Conservation (phyloP, 1,139 yeast species). For the Debaryomyces fabryi region DNA sequence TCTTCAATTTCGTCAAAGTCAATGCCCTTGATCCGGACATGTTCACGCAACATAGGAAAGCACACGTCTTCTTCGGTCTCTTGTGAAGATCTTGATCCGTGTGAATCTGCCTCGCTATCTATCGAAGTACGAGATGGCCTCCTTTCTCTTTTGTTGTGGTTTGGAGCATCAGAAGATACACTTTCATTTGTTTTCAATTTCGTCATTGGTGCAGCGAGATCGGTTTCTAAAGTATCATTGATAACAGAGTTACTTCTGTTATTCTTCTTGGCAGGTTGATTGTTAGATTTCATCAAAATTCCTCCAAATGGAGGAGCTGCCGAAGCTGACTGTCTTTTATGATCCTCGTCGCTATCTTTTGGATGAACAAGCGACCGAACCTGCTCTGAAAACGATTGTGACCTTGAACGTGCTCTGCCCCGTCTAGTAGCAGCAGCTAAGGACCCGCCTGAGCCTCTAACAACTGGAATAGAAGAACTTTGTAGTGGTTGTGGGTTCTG, state of each 20-base stretch:
- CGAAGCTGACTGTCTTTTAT: neutral
- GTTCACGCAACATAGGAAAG: conserved; percentile 86
- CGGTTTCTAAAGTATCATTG: conserved; percentile 28
- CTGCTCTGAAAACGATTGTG: conserved; percentile 38
- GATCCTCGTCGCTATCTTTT: conserved; percentile 17
- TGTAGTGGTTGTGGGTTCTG: neutral
- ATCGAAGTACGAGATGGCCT: conserved; percentile 42
- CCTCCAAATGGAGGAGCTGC: conserved; percentile 12
- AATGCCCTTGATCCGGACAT: conserved; percentile 68
- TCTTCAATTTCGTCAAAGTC: conserved; percentile 82
- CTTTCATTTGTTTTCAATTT: conserved; percentile 39
- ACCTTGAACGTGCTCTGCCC: conserved; percentile 26
- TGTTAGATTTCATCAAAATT: conserved; percentile 14
- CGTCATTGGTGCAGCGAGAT: conserved; percentile 36
- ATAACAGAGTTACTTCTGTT: conserved; percentile 20
- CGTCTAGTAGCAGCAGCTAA: conserved; percentile 17
- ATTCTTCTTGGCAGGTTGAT: conserved; percentile 12
- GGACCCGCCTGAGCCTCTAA: conserved; percentile 7
- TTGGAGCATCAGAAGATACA: conserved; percentile 17
- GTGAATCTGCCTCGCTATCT: conserved; percentile 71
- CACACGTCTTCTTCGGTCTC: conserved; percentile 98
- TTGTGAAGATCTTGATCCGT: conserved; percentile 71
- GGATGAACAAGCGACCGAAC: conserved; percentile 30
- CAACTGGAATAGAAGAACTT: conserved; percentile 6
- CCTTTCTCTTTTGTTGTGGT: conserved; percentile 23